These are phyloP conservation scores for Trichosporon faecale DNA, from an alignment of 1,284 basidiomycete genomes.

Conservation along the genomic window DNA sequence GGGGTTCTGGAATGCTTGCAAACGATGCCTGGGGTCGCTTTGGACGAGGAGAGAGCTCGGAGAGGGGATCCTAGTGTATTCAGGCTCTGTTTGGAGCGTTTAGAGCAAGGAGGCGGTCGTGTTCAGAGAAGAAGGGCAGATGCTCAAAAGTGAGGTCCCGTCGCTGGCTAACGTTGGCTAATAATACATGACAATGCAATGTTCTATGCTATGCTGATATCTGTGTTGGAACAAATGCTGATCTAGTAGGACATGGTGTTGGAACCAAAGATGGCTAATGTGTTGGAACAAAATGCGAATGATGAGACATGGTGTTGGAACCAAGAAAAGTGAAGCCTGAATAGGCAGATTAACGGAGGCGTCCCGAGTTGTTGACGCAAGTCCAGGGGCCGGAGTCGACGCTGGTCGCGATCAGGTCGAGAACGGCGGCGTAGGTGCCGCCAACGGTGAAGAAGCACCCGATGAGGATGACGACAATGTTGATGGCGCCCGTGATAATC, in stretches of 20 bases:
- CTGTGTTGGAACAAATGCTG: neutral
- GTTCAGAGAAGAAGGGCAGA: too few species aligned
- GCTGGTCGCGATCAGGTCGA: conserved; percentile 27
- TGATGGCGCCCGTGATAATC: conserved; percentile 24
- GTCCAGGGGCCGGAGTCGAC: conserved; percentile 28
- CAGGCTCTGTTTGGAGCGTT: too few species aligned
- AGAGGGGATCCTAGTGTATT: too few species aligned
- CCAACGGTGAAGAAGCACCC: conserved; percentile 31
- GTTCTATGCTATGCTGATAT: conserved; percentile 3
- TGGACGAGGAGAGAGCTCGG: too few species aligned
- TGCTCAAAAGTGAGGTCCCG: too few species aligned
- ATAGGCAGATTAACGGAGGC: neutral
- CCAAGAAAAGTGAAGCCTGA: neutral
- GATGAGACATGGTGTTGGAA: neutral
- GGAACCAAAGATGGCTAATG: neutral
- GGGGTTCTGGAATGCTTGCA: too few species aligned
- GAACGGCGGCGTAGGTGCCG: conserved; percentile 34
- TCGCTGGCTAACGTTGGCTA: neutral
- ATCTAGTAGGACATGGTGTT: neutral
- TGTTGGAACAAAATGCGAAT: neutral
- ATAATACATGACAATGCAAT: conserved; percentile 2
- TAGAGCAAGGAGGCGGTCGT: too few species aligned
- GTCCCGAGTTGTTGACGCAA: conserved; percentile 30
- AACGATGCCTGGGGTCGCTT: too few species aligned
- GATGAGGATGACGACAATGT: conserved; percentile 35